These are phyloP conservation scores for Wickerhamomyces bovis DNA, from an alignment of 805 yeast species.

Conservation along the genomic window DNA sequence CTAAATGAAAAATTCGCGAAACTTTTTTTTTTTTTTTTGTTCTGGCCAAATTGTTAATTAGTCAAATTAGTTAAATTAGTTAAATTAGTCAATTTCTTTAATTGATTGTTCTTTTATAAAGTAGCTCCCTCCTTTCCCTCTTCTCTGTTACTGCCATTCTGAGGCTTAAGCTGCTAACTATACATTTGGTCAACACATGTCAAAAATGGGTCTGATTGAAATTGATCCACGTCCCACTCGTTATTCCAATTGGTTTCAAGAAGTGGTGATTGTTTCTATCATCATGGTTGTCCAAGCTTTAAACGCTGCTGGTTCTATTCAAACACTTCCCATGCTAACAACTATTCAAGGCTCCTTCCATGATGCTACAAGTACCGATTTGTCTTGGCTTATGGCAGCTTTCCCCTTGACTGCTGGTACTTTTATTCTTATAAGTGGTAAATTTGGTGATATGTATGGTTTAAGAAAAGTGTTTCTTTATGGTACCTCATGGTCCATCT, in stretches of 20 bases:
- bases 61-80: too few relatives aligned
- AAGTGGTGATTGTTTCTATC: slow-evolving; percentile 22
- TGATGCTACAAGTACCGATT: slow-evolving; percentile 25
- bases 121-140: too few relatives aligned
- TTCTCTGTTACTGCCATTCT: too few relatives aligned
- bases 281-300: slow-evolving; percentile 33
- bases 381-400: slow-evolving; percentile 65
- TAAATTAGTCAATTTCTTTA: background rate
- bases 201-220: background rate
- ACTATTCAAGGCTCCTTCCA: slow-evolving; percentile 28
- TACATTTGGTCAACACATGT: background rate
- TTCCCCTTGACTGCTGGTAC: slow-evolving; percentile 70
- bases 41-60: too few relatives aligned
- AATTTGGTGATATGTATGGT: slow-evolving; percentile 69
- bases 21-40: too few relatives aligned
- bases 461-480: slow-evolving; percentile 44
- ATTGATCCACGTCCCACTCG: slow-evolving; percentile 13
- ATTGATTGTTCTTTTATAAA: too few relatives aligned
- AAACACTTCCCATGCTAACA: slow-evolving; percentile 31
- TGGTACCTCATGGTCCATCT: slow-evolving; percentile 49
- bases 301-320: slow-evolving; percentile 36
- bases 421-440: slow-evolving; percentile 60
- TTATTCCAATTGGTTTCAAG: slow-evolving; percentile 16
- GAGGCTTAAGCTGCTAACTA: too few relatives aligned
- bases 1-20: background rate